phyloP scores from a whole-genome alignment of 495 filamentous ascomycete species.

The Tuber borchii region DNA sequence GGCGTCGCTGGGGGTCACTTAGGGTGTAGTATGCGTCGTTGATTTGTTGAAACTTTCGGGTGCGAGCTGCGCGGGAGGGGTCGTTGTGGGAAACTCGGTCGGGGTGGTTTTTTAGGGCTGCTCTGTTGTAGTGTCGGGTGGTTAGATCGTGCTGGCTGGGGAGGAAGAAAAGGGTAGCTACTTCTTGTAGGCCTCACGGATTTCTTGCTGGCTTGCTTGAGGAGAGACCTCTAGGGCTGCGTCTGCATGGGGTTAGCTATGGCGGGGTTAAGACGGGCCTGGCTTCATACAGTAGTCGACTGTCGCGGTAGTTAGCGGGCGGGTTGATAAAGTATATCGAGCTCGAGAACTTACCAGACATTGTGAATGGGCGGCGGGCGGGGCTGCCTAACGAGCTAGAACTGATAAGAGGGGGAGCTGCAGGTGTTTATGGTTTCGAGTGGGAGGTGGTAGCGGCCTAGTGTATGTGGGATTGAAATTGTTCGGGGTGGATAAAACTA shows the following conservation, averaged over 20 bases:
- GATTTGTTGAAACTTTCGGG: constrained; percentile 86
- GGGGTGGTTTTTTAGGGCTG: constrained; percentile 88
- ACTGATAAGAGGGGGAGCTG: not conserved
- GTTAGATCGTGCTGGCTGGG: constrained; percentile 4
- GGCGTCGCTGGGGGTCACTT: constrained; percentile 68
- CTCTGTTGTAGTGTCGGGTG: constrained; percentile 49
- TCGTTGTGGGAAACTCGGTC: constrained; percentile 82
- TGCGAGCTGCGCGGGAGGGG: constrained; percentile 73
- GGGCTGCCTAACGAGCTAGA: not conserved
- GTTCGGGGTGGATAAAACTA: not conserved
- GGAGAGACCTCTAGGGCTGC: constrained; percentile 64
- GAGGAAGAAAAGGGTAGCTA: constrained; percentile 34
- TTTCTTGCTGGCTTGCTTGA: constrained; percentile 70
- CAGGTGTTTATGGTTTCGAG: not conserved
- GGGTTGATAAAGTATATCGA: not conserved
- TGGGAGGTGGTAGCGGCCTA: not conserved
- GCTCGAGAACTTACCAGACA: not conserved
- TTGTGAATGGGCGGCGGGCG: not conserved
- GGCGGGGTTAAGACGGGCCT: not conserved
- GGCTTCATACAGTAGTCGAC: not conserved
- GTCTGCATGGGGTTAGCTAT: constrained; percentile 47
- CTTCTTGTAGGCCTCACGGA: constrained; percentile 94
- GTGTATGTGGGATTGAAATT: not conserved
- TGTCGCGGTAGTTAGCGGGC: not conserved
- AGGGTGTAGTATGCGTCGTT: constrained; percentile 98